Conservation (phyloP, 73 alveolate genomes). For the Paramecium octaurelia region DNA sequence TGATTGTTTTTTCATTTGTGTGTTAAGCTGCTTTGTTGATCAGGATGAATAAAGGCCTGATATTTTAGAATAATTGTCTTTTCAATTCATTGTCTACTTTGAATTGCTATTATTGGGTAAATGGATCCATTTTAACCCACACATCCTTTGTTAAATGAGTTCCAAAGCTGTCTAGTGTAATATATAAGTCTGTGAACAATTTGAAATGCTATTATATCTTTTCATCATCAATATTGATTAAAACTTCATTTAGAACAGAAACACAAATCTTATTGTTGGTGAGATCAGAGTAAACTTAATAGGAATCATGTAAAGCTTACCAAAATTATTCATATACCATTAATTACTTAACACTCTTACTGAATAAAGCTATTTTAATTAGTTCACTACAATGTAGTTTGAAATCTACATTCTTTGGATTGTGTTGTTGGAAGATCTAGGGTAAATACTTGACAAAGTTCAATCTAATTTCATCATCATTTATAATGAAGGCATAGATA, state of each 20-base stretch:
- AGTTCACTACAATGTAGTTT: not conserved
- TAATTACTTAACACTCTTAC: not conserved
- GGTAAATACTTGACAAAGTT: not conserved
- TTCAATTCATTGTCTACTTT: not conserved
- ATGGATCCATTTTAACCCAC: constrained; percentile 33
- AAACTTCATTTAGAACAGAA: not conserved
- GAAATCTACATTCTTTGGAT: not conserved
- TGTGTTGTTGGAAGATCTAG: not conserved
- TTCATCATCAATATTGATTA: not conserved
- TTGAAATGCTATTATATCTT: not conserved
- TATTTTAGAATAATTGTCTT: not conserved
- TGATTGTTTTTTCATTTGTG: constrained; percentile 25
- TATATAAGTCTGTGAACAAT: not conserved
- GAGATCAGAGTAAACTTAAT: not conserved
- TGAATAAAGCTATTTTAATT: constrained; percentile 1
- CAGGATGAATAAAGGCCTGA: not conserved
- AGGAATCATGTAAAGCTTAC: constrained; percentile 1
- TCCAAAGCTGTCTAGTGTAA: constrained; percentile 25
- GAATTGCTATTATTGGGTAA: not conserved
- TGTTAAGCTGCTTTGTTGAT: not conserved
- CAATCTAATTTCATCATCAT: not conserved
- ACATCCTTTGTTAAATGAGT: constrained; percentile 50
- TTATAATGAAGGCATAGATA: not conserved
- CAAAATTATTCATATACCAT: not conserved
- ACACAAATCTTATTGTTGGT: constrained; percentile 29